These are phyloP conservation scores for Pinus albicaulis DNA, from an alignment of 75 land plant species.

Conservation along the genomic window DNA sequence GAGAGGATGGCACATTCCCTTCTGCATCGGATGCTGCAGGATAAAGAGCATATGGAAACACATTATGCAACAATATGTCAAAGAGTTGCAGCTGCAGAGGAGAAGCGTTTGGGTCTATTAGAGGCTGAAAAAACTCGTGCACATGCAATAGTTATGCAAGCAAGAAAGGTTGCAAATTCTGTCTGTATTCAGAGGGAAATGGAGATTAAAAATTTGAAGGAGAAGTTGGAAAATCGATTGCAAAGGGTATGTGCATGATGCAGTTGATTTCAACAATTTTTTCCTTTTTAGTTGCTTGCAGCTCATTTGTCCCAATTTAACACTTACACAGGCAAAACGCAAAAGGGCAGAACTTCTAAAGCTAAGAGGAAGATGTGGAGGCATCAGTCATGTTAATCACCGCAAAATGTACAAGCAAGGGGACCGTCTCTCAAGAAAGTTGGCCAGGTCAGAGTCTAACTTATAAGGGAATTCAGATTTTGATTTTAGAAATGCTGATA, in stretches of 20 bases:
- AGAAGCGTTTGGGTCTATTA: conserved; percentile 69
- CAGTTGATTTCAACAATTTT: neutral
- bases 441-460: conserved; percentile 63
- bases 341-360: conserved; percentile 84
- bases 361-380: conserved; percentile 62
- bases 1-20: conserved; percentile 73
- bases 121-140: conserved; percentile 88
- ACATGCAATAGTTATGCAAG: conserved; percentile 72
- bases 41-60: conserved; percentile 69
- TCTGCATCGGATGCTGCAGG: conserved; percentile 37
- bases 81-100: conserved; percentile 94
- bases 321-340: conserved; percentile 62
- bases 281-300: neutral
- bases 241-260: conserved; percentile 63
- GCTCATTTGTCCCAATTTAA: neutral
- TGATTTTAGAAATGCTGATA: neutral
- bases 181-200: conserved; percentile 69
- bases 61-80: conserved; percentile 64
- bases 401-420: conserved; percentile 69
- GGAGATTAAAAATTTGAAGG: conserved; percentile 68
- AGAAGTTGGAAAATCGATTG: conserved; percentile 74
- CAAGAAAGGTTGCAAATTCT: conserved; percentile 74
- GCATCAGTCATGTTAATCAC: conserved; percentile 26
- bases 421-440: conserved; percentile 77
- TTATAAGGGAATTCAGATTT: neutral